A percentile compares a stretch with the other conserved stretches of the same genome.
These are phyloP conservation scores for Talaromyces sp. DNA, from an alignment of 2,329 filamentous ascomycete genomes.

Conservation along the genomic window DNA sequence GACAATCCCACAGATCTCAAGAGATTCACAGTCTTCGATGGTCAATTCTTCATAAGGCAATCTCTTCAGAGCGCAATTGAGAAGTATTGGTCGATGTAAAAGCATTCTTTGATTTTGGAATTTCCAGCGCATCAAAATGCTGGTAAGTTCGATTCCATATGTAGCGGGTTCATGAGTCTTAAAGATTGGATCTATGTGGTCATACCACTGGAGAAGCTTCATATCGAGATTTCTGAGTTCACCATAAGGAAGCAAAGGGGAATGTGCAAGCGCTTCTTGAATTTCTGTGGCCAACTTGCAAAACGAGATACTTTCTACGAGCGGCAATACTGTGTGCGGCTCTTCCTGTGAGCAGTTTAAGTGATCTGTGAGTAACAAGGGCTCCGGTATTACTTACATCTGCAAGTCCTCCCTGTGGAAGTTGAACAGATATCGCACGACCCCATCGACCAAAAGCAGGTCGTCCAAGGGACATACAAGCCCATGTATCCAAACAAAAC, in stretches of 20 bases:
- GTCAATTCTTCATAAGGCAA: no score
- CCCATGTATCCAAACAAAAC: slow-evolving; percentile 72
- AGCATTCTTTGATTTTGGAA: slow-evolving; percentile 75
- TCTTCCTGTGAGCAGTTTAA: slow-evolving; percentile 45
- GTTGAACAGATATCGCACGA: no score
- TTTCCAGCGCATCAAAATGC: slow-evolving; percentile 76
- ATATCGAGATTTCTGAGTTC: slow-evolving; percentile 65
- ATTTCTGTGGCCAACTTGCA: slow-evolving; percentile 75
- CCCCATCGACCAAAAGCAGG: slow-evolving; percentile 60
- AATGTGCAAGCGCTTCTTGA: slow-evolving; percentile 67
- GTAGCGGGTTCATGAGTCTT: no score
- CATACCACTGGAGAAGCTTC: slow-evolving; percentile 70
- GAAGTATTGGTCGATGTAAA: slow-evolving; percentile 68
- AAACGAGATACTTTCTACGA: slow-evolving; percentile 62
- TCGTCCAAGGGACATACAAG: slow-evolving; percentile 65
- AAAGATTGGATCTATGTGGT: no score
- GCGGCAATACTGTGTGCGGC: slow-evolving; percentile 58
- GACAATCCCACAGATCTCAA: background rate
- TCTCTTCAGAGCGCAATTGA: slow-evolving; percentile 54
- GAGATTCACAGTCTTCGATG: background rate
- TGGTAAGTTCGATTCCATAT: slow-evolving; percentile 47
- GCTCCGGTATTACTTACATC: slow-evolving; percentile 60
- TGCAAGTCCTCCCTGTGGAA: no score
- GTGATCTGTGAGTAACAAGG: slow-evolving; percentile 47
- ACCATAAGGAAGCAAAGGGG: slow-evolving; percentile 61